Evolutionary conservation across 768 basidiomycete genomes (phyloP).

Genomic region (Infundibulicybe gibba): DNA sequence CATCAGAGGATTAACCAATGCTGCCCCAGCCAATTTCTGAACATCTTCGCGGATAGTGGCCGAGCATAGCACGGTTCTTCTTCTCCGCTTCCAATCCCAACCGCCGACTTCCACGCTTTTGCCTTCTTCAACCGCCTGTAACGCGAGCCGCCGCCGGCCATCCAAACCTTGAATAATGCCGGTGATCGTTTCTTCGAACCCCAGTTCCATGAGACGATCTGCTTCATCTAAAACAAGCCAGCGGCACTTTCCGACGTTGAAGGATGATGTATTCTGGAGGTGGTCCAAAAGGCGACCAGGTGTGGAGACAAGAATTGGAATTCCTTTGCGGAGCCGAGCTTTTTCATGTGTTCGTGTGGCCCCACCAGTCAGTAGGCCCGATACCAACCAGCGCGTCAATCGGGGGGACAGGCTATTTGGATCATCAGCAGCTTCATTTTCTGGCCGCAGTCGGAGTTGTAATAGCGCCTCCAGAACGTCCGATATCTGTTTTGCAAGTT

Average conservation of each 20-base stretch:
- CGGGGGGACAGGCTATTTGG: conserved; percentile 35
- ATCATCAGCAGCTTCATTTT: conserved; percentile 49
- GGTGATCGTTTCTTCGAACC: conserved; percentile 93
- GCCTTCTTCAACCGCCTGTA: conserved; percentile 62
- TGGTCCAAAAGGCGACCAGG: conserved; percentile 96
- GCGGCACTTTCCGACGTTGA: conserved; percentile 89
- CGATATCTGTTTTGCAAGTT: conserved; percentile 94
- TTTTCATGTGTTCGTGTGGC: conserved; percentile 94
- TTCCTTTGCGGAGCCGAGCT: conserved; percentile 87
- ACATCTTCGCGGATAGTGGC: conserved; percentile 96
- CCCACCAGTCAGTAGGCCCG: conserved; percentile 92
- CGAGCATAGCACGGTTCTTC: conserved; percentile 91
- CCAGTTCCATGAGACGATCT: conserved; percentile 95
- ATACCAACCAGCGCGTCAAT: conserved; percentile 89
- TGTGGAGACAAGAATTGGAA: conserved; percentile 93
- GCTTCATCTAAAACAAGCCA: conserved; percentile 98
- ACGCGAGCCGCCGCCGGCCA: conserved; percentile 72
- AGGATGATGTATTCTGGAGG: conserved; percentile 90
- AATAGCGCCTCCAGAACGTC: conserved; percentile 88
- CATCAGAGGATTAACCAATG: conserved; percentile 76
- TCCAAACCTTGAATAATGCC: conserved; percentile 88
- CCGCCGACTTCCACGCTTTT: conserved; percentile 72
- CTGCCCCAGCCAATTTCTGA: conserved; percentile 84
- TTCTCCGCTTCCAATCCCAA: conserved; percentile 77
- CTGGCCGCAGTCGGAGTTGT: conserved; percentile 65